Evolutionary conservation across 139 green algal species (phyloP).

Genomic region (Ettlia oleoabundans): DNA sequence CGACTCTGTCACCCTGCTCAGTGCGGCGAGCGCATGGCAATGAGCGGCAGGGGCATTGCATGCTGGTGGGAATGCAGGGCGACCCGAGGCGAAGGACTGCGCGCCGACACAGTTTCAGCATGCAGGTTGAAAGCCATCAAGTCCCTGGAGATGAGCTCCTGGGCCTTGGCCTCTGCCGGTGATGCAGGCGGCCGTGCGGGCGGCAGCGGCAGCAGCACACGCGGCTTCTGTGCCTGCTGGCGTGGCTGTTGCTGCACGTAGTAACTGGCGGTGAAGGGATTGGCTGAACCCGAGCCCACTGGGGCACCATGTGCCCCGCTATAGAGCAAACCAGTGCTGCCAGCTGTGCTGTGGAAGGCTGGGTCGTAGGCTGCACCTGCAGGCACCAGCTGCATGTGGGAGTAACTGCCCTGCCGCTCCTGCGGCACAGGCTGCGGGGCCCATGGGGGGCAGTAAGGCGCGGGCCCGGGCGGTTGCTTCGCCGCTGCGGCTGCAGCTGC

Average conservation of each 20-base stretch:
- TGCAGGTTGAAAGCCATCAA: constrained; percentile 27
- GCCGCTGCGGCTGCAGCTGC: not conserved
- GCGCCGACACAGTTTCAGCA: constrained; percentile 18
- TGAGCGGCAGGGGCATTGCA: not conserved
- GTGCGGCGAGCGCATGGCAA: not conserved
- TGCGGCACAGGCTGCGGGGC: constrained; percentile 1
- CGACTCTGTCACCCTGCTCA: not conserved
- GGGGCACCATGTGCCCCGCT: no score
- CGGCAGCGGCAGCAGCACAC: not conserved
- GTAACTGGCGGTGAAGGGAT: not conserved
- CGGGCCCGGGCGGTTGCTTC: not conserved
- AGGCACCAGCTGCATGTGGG: constrained; percentile 14
- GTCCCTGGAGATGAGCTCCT: not conserved
- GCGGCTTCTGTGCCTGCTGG: not conserved
- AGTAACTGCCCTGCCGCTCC: not conserved
- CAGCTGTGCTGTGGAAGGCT: not conserved
- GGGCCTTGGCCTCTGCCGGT: constrained; percentile 17
- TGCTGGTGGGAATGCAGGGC: not conserved
- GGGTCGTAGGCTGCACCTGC: not conserved
- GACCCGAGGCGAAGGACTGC: not conserved
- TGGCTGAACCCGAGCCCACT: not conserved
- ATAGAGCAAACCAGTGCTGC: not conserved
- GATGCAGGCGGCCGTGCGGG: not conserved
- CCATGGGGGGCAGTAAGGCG: constrained; percentile 33
- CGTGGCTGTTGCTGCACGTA: not conserved